Conservation (phyloP, 1,284 basidiomycete genomes). For the Boletus sp. region DNA sequence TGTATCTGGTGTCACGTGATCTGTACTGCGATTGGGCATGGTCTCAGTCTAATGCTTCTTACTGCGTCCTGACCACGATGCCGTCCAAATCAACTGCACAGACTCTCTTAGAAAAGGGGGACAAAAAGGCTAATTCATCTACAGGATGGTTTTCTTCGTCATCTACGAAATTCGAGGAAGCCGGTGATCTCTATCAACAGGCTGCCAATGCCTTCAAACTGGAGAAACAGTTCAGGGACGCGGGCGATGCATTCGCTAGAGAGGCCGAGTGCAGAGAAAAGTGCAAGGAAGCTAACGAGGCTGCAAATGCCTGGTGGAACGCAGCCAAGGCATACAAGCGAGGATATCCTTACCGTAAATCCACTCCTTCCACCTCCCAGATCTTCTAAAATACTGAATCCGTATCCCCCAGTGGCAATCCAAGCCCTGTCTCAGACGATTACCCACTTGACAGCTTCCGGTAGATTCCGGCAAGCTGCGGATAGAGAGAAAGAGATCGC, state of each 20-base stretch:
- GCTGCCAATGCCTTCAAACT: constrained; percentile 96
- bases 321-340: constrained; percentile 93
- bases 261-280: constrained; percentile 91
- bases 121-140: constrained; percentile 86
- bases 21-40: neutral
- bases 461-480: constrained; percentile 95
- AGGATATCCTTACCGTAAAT: constrained; percentile 72
- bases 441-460: constrained; percentile 76
- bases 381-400: constrained; percentile 16
- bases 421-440: constrained; percentile 87
- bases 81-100: constrained; percentile 50
- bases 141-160: constrained; percentile 84
- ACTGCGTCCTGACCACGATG: constrained; percentile 33
- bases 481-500: constrained; percentile 97
- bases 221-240: constrained; percentile 87
- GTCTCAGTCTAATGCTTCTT: neutral
- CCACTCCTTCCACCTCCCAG: neutral
- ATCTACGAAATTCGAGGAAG: constrained; percentile 84
- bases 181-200: constrained; percentile 90
- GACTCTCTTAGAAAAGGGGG: constrained; percentile 76
- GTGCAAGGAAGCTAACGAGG: constrained; percentile 82
- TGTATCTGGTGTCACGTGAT: constrained; percentile 21
- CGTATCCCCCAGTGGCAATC: constrained; percentile 68
- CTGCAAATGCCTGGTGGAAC: constrained; percentile 97
- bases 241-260: constrained; percentile 82